A percentile compares a stretch with the other conserved stretches of the same genome.
phyloP scores from a whole-genome alignment of 805 yeast genomes.

The Maudiozyma barnettii region DNA sequence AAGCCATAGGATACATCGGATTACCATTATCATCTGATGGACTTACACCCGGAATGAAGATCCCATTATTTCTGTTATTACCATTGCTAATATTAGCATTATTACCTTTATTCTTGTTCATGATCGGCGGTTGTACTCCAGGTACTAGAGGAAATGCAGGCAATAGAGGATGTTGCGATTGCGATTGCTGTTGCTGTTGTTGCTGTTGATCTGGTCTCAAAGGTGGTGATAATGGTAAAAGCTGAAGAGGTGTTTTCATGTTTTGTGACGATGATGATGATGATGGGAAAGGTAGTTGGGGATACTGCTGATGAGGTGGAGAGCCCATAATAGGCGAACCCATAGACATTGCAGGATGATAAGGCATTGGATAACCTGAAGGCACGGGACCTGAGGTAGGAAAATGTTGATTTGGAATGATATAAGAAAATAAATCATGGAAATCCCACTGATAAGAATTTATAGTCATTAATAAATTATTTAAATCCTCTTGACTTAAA shows the following conservation, averaged over 20 bases:
- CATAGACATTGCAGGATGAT: neutral
- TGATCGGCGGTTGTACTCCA: neutral
- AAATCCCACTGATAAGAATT: constrained; percentile 28
- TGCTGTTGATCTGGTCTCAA: neutral
- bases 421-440: constrained; percentile 22
- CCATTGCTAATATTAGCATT: neutral
- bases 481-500: constrained; percentile 10
- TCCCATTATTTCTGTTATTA: neutral
- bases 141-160: neutral
- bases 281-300: neutral
- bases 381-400: neutral
- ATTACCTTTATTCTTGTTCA: neutral
- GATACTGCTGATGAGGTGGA: neutral
- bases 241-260: neutral
- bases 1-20: neutral
- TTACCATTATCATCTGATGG: neutral
- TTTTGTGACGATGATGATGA: no score
- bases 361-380: neutral
- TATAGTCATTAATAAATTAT: constrained; percentile 19
- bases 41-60: neutral
- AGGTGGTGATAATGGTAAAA: neutral
- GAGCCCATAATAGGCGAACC: neutral
- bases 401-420: constrained; percentile 12
- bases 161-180: neutral
- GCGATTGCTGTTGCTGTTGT: neutral